Evolutionary conservation across 2,329 filamentous ascomycete species (phyloP), one percentile per base, ranked within the genome.

Genomic region (Verticillium albo-atrum): DNA sequence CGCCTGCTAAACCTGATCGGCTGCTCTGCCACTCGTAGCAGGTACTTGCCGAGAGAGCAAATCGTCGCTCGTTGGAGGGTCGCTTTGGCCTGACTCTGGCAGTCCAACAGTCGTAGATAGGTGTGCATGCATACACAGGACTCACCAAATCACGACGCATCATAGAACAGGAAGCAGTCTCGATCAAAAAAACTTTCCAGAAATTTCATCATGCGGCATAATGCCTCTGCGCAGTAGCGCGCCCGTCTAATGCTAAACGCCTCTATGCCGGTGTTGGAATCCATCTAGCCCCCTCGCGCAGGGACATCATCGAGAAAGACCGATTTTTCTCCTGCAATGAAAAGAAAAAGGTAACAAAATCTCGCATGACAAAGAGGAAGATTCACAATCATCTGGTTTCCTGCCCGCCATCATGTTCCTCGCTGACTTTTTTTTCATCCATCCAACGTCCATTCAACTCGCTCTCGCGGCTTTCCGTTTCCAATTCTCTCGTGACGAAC

Each of bases 391-490:
- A 42, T 55, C 32, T 53, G 52, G 47, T 54, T 57, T 27, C 51
- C 32, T 57, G 57, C 59, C 54, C 57, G 54, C 55, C 61, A 51
- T 26, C 59, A 59, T 62, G 59, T 62, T 59, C 61, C 54, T 57
- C 55, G 50, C 61, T 59, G 56, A 60, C 61, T 60, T 56, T 57
- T 61, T 57, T 9, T 50, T 37, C 30, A 50, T 55, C 26, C 54
- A 60, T 26, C 47, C 61, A 54, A 35, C 30, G 55, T 55, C 26
- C 54, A 60, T 26, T 35, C 61, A 54, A 35, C 20, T 32, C 32
- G 20, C 23, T 37, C 54, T 34, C 20, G 37, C 30, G 53, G n/a
- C 32, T 37, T 34, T 14, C 5, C 34, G 30, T 52, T 54, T 14
- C 32, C 57, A 50, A 37, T 42, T 60, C 32, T 20, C 54, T 20